Base-by-base conservation (phyloP, 805 yeast species). In the Pichia cephalocereana region DNA sequence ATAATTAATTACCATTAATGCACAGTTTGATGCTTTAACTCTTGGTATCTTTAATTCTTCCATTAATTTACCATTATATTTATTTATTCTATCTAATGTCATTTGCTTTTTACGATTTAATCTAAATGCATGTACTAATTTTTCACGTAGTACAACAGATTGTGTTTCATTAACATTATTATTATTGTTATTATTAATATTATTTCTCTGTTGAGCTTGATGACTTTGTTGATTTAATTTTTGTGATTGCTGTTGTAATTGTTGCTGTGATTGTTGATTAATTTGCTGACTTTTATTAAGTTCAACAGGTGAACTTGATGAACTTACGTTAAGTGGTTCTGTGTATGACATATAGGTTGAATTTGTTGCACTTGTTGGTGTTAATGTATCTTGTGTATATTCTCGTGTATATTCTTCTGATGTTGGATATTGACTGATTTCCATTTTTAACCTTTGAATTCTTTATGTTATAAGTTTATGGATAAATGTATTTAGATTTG, bases 11-110 rank as follows among this genome's bases (percentile, higher is more conserved):
- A 75, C 65, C 63, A 64, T 57, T 37, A 74, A 64, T 8, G 81
- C 75, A 8, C 84, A 83, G 56, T 76, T 76, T 6, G 86, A 79
- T 9, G 85, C 82, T 32, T 80, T 77, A 2, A 81, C 77, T 51
- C 89, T 67, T 12, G 82, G 81, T 46, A 76, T 65, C 3, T 71
- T 59, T 38, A 84, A 59, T 40, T 77, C 74, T 30, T 72, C 72
- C 54, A 71, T 74, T 37, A 83, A 62, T 51, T 76, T 76, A 4
- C 63, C 58, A 55, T 81, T 82, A 32, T 81, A 68, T 55, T 80
- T 82, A 44, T 70, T 72, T 34, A 81, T 73, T 55, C 90, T 70
- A 57, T 76, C 79, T 41, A 83, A 66, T 61, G 82, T 83, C 49
- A 83, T 64, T 43, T 68, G 67, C 50, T 62, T 62, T 56, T 62